Conservation (phyloP, 805 yeast species). For the Candida xyloterini region DNA sequence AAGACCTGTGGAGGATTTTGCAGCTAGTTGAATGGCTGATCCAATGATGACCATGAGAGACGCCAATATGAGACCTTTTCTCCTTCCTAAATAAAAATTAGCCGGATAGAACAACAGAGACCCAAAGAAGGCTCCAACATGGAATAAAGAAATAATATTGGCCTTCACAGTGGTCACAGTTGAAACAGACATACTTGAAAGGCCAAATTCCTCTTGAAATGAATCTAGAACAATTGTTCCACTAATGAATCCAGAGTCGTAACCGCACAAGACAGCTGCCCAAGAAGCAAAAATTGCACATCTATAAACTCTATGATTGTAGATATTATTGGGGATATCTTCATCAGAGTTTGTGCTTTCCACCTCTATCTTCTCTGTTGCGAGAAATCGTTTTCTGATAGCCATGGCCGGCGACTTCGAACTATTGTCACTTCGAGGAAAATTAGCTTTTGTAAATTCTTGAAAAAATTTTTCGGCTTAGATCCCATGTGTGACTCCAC, state of each 20-base stretch:
- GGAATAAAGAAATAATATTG: slow-evolving; percentile 12
- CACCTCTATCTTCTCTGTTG: background rate
- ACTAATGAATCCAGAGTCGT: slow-evolving; percentile 14
- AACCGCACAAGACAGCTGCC: slow-evolving; percentile 12
- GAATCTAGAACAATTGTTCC: slow-evolving; percentile 11
- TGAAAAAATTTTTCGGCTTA: background rate
- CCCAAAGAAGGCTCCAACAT: slow-evolving; percentile 13
- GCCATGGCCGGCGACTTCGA: background rate
- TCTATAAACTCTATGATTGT: slow-evolving; percentile 7
- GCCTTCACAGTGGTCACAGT: slow-evolving; percentile 7
- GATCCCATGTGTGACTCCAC: background rate
- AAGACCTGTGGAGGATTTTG: slow-evolving; percentile 9
- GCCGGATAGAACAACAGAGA: slow-evolving; percentile 9
- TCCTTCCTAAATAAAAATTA: slow-evolving; percentile 7
- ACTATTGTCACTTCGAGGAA: background rate
- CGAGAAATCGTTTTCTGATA: background rate
- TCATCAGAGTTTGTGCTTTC: slow-evolving; percentile 1
- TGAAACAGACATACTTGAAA: slow-evolving; percentile 1
- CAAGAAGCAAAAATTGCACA: slow-evolving; percentile 13
- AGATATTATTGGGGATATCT: slow-evolving; percentile 3
- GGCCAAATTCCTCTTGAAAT: slow-evolving; percentile 9
- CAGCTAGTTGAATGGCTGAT: slow-evolving; percentile 11
- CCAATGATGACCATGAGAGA: slow-evolving; percentile 7
- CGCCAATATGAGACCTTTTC: slow-evolving; percentile 4
- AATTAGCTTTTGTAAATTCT: background rate